Base-by-base conservation (phyloP, 2,329 filamentous ascomycete species). In the Aaosphaeria pasadenensis region DNA sequence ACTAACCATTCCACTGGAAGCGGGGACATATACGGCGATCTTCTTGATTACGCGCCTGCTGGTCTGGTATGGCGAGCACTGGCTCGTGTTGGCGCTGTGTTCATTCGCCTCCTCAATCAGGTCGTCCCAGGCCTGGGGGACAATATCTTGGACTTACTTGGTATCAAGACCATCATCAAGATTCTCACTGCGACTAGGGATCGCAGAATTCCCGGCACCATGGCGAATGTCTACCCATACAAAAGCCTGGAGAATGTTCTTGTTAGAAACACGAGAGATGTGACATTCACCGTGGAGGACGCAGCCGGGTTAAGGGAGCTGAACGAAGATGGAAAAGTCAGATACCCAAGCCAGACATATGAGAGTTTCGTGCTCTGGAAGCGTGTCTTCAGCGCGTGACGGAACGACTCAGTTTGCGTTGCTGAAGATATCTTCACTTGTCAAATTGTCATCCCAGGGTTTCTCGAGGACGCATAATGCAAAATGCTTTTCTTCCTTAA, bases 21-120 rank as follows among this genome's bases (percentile, higher is more conserved):
- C 30, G 67, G 67, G 9, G 67, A 71, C 11, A 57, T 70, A 7
- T 69, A 69, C 50, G 58, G 59, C 45, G 50, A 63, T 11, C 51
- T 66, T 0, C 51, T 67, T 1, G 46, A 54, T 3, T 68, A 65
- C 39, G 64, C 53, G 1, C 67, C 67, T 2, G 62, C 53, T 1
- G 67, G 67, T 35, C 39, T 40, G 11, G 11, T 70, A 4, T 45
- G 57, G 5, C 47, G 51, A 5, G 30, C 47, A 0, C 36, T 67
- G 0, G 52, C 58, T 4, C 53, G 58, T 5, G 44, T 59, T 1
- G 56, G 54, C 5, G 45, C 40, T 1, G 24, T 35, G 7, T 41
- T 55, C 11, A 52, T 55, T 1, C 49, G 45, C 0, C 2, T 55
- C 1, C 55, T 66, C 1, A 63, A 68, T 33, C 35, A 43, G 3